These are phyloP conservation scores for Urostyla sp. DNA, from an alignment of 73 alveolate genomes.

Conservation along the genomic window DNA sequence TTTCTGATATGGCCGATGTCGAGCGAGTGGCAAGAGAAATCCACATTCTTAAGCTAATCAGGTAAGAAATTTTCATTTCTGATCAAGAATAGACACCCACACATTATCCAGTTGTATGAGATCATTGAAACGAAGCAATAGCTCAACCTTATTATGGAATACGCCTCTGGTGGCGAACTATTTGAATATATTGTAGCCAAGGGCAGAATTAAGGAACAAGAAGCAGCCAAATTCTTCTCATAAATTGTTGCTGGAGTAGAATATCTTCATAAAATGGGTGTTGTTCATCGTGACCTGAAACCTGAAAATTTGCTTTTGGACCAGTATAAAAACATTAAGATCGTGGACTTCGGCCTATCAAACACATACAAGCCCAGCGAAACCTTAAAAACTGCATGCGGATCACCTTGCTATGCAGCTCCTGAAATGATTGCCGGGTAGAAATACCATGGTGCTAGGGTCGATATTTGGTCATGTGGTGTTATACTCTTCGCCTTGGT, in stretches of 20 bases:
- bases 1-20: conserved; percentile 82
- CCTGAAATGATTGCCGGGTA: conserved; percentile 98
- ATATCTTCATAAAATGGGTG: conserved; percentile 85
- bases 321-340: conserved; percentile 84
- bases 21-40: conserved; percentile 91
- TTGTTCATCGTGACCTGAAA: conserved; percentile 96
- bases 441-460: conserved; percentile 88
- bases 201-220: conserved; percentile 86
- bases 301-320: conserved; percentile 96
- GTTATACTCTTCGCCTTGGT: conserved; percentile 93
- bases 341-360: conserved; percentile 95
- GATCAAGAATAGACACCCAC: no score
- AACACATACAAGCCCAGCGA: conserved; percentile 90
- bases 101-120: conserved; percentile 84
- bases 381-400: conserved; percentile 94
- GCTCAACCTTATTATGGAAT: conserved; percentile 87
- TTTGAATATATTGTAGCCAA: conserved; percentile 86
- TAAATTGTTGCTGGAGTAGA: conserved; percentile 93
- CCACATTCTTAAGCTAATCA: conserved; percentile 79
- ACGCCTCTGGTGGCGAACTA: conserved; percentile 89
- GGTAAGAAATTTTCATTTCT: no score
- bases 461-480: conserved; percentile 96
- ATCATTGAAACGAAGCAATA: conserved; percentile 84
- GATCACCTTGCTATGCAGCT: conserved; percentile 98
- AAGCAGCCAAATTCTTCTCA: conserved; percentile 92